Evolutionary conservation across 257 asterid species (phyloP), one percentile per base, ranked within the genome.

Genomic region (Verbascum thapsus): DNA sequence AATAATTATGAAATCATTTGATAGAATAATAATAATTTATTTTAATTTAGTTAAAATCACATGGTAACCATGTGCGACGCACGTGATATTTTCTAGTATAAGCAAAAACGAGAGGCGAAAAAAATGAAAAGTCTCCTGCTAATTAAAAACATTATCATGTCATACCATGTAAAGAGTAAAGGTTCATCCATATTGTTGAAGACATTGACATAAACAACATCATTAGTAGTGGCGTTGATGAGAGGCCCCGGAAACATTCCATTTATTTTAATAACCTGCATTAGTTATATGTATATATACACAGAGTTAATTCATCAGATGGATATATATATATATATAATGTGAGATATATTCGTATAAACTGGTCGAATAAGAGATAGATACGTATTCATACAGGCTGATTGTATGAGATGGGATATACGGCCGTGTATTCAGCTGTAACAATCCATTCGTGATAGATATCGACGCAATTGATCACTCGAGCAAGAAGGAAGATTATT

Each of bases 211-310:
- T 64, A 68, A 40, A 87, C 48, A 11, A 70, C 17, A 37, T 87
- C 90, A 22, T 84, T 75, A 2, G 92, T 84, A 1, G 92, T 63
- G 7, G 81, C 77, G 15, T 84, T 87, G 58, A 87, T 70, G 10
- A 84, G 77, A 7, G 90, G 92, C 18, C 95, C 95, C 1, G 92
- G 95, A 61, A 84, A 87, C 76, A 70, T 61, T 8, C 83, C 86
- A 44, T 84, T 87, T 58, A 87, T 80, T 51, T 83, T 82, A 26
- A 87, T 82, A 15, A 84, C 90, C 95, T 87, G 78, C 8, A 30
- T 51, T 18, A 7, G 10, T 26, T 10, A 10, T n/a, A 13, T n/a
- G 42, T 7, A 42, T n/a, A 26, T 26, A 26, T 26, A 26, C 32
- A 26, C n/a, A n/a, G n/a, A 1, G 32, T 26, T 5, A 2, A 26